Conservation (phyloP, 805 yeast genomes). For the Starmerella bombicola region DNA sequence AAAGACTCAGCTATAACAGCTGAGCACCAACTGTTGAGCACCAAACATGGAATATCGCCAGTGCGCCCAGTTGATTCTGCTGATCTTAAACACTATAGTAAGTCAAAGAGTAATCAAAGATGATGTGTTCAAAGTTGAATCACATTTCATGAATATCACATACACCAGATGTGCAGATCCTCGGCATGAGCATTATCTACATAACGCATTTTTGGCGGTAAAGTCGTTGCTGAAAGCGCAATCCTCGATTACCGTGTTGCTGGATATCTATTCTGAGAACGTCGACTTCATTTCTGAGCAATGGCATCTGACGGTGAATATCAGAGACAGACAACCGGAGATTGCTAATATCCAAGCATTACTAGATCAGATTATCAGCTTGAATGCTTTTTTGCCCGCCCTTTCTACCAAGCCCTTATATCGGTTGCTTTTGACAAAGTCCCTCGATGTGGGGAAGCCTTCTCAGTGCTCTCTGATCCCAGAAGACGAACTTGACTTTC, state of each 20-base stretch:
- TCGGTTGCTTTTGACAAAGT: background rate
- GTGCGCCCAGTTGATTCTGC: background rate
- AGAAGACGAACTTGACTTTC: too few relatives aligned
- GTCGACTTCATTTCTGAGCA: background rate
- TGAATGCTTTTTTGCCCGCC: background rate
- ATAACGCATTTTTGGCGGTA: background rate
- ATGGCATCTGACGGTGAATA: background rate
- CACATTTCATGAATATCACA: background rate
- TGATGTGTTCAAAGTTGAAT: background rate
- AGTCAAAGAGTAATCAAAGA: background rate
- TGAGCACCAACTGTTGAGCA: too few relatives aligned
- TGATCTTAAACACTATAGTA: constrained; percentile 2
- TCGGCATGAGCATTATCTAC: background rate
- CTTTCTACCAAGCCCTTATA: background rate
- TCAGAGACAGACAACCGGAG: background rate
- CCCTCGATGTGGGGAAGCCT: background rate
- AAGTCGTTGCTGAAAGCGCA: constrained; percentile 6
- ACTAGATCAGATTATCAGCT: constrained; percentile 1
- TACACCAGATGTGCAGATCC: constrained; percentile 4
- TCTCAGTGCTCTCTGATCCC: background rate
- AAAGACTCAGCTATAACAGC: too few relatives aligned
- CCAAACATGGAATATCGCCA: constrained; percentile 1
- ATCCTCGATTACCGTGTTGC: background rate
- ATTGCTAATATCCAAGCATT: constrained; percentile 1
- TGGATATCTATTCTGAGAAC: background rate